Conservation (phyloP, 257 asterid species). For the Verbena officinalis region DNA sequence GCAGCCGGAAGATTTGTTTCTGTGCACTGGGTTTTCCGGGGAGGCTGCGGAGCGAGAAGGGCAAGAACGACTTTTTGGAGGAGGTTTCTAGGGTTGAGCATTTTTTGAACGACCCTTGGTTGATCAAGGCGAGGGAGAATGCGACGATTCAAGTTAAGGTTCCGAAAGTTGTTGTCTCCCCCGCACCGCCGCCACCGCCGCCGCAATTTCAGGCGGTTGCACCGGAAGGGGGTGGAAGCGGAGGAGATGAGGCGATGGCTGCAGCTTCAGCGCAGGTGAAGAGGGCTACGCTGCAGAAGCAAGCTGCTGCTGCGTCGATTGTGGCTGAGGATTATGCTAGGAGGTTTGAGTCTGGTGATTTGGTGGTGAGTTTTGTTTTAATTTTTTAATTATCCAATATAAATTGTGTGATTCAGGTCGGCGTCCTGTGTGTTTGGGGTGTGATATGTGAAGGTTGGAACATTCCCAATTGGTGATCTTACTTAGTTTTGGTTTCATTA, state of each 20-base stretch:
- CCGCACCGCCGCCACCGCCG: conserved; percentile 47
- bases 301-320: conserved; percentile 79
- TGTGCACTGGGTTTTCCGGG: conserved; percentile 78
- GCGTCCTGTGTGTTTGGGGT: conserved; percentile 2
- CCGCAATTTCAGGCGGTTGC: conserved; percentile 34
- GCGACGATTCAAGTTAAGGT: conserved; percentile 85
- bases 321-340: conserved; percentile 86
- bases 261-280: conserved; percentile 75
- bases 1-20: conserved; percentile 89
- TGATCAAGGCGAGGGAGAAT: conserved; percentile 63
- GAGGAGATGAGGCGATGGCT: conserved; percentile 53
- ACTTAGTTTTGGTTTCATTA: background rate
- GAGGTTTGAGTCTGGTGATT: conserved; percentile 85
- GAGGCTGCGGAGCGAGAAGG: conserved; percentile 62
- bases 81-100: conserved; percentile 77
- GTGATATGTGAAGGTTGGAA: conserved; percentile 8
- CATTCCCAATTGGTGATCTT: conserved; percentile 12
- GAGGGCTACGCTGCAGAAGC: conserved; percentile 88
- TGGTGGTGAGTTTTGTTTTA: conserved; percentile 51
- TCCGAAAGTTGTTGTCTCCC: conserved; percentile 68
- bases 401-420: background rate
- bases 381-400: background rate
- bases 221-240: conserved; percentile 32
- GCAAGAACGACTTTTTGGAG: conserved; percentile 57
- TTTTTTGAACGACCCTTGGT: conserved; percentile 88